Conservation (phyloP, 805 yeast species). For the Yamadazyma takamatsuzukensis region DNA sequence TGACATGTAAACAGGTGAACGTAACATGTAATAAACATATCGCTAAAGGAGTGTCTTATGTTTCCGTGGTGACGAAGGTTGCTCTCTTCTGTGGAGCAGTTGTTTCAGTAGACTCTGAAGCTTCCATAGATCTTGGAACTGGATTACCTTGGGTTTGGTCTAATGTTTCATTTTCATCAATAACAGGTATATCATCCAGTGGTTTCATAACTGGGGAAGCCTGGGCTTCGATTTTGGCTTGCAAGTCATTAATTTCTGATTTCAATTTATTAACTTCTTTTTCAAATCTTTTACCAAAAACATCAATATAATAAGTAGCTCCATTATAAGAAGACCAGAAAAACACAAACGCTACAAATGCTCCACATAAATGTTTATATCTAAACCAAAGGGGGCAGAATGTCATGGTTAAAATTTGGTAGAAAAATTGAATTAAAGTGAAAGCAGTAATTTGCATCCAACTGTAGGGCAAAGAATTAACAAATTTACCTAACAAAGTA, state of each 20-base stretch:
- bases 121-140: no score
- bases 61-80: background rate
- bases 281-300: constrained; percentile 85
- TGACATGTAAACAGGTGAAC: no score
- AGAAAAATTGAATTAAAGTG: constrained; percentile 79
- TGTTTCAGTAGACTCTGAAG: background rate
- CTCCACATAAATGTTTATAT: constrained; percentile 60
- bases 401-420: constrained; percentile 83
- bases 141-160: background rate
- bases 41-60: no score
- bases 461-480: constrained; percentile 77
- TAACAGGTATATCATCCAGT: background rate
- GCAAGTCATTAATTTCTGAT: constrained; percentile 65
- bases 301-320: constrained; percentile 90
- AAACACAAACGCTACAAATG: constrained; percentile 71
- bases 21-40: no score
- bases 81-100: background rate
- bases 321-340: constrained; percentile 84
- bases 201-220: constrained; percentile 16
- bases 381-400: constrained; percentile 87
- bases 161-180: background rate
- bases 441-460: constrained; percentile 83
- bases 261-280: constrained; percentile 75
- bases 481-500: constrained; percentile 66
- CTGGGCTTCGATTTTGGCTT: constrained; percentile 25